Percentiles rank a stretch among this genome's conserved stretches.
These are phyloP conservation scores for Phytophthora nicotianae DNA, from an alignment of 352 stramenopile genomes.

Conservation along the genomic window DNA sequence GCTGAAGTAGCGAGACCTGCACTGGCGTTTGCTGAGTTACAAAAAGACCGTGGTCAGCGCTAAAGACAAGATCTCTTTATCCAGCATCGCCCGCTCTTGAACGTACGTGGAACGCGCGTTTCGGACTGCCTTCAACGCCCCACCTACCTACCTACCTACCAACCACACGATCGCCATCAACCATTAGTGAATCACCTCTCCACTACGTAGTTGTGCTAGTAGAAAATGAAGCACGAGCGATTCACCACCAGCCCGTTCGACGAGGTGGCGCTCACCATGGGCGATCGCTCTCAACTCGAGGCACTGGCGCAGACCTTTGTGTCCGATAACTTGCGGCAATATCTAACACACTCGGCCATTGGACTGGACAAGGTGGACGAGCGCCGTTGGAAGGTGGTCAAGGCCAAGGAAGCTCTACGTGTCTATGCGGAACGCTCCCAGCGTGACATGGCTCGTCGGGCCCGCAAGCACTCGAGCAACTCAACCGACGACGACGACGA, in stretches of 20 bases:
- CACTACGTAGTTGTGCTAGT: neutral
- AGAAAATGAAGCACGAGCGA: slow-evolving; percentile 23
- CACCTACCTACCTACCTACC: neutral
- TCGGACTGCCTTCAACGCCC: neutral
- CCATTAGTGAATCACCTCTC: slow-evolving; percentile 30
- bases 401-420: slow-evolving; percentile 31
- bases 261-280: slow-evolving; percentile 27
- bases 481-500: slow-evolving; percentile 15
- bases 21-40: slow-evolving; percentile 7
- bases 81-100: slow-evolving; percentile 17
- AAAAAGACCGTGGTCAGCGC: slow-evolving; percentile 15
- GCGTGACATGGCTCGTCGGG: slow-evolving; percentile 27
- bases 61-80: slow-evolving; percentile 29
- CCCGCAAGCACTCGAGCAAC: slow-evolving; percentile 19
- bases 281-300: slow-evolving; percentile 31
- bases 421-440: slow-evolving; percentile 39
- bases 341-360: slow-evolving; percentile 35
- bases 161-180: slow-evolving; percentile 1
- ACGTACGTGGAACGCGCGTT: slow-evolving; percentile 1
- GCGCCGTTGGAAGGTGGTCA: slow-evolving; percentile 40
- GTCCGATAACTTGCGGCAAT: slow-evolving; percentile 45
- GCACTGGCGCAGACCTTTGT: slow-evolving; percentile 34
- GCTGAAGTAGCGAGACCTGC: slow-evolving; percentile 19
- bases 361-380: slow-evolving; percentile 40
- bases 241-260: slow-evolving; percentile 35